A percentile compares a stretch with the other conserved stretches of the same genome.
Evolutionary conservation across 2,329 filamentous ascomycete species (phyloP).

Genomic region (Verticillium nonalfalfae): DNA sequence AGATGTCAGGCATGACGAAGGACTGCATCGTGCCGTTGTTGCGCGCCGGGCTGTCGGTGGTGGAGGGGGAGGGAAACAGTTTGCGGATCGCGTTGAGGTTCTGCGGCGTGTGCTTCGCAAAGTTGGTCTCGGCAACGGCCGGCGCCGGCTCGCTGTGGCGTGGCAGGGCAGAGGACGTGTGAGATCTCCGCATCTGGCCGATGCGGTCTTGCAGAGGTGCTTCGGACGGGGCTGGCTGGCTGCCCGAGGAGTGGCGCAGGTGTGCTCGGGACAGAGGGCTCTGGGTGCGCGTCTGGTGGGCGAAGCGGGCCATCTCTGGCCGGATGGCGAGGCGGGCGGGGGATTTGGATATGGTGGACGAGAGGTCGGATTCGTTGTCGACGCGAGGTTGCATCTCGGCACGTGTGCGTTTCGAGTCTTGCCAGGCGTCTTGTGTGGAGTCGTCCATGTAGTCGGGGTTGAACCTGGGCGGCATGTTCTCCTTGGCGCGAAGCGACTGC

Average conservation of each 20-base stretch:
- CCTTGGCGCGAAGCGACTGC: constrained; percentile 28
- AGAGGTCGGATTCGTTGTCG: constrained; percentile 45
- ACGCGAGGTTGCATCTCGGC: constrained; percentile 49
- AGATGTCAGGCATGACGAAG: constrained; percentile 48
- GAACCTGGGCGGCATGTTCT: constrained; percentile 20
- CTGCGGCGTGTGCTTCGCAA: constrained; percentile 7
- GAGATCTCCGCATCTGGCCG: constrained; percentile 26
- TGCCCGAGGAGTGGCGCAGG: constrained; percentile 19
- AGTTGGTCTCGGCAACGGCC: neutral
- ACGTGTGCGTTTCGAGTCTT: constrained; percentile 31
- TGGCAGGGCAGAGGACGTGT: constrained; percentile 13
- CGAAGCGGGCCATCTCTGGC: constrained; percentile 18
- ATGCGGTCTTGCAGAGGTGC: constrained; percentile 5
- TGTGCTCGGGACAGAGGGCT: constrained; percentile 31
- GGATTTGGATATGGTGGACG: constrained; percentile 34
- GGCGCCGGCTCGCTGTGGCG: neutral
- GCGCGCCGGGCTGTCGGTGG: constrained; percentile 23
- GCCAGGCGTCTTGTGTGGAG: constrained; percentile 33
- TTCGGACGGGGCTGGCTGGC: neutral
- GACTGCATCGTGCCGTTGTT: constrained; percentile 40
- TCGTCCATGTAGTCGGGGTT: constrained; percentile 30
- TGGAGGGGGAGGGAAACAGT: constrained; percentile 22
- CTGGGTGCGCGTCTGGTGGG: constrained; percentile 21
- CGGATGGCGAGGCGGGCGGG: constrained; percentile 18
- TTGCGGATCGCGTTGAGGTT: constrained; percentile 12